Evolutionary conservation across 208 protist species (phyloP), one percentile per base, ranked within the genome.

Genomic region (Acanthamoeba sp.): DNA sequence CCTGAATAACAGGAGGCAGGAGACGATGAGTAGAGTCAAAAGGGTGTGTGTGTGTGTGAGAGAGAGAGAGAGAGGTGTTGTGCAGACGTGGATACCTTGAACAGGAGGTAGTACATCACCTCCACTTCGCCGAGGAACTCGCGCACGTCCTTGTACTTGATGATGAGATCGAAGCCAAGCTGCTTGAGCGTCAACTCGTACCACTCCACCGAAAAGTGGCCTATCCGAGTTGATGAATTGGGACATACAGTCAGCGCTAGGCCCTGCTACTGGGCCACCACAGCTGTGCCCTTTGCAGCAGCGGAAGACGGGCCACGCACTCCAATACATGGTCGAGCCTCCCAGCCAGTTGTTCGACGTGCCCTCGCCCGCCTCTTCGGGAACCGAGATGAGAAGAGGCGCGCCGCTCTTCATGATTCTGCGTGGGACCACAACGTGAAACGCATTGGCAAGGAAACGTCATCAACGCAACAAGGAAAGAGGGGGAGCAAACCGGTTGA

Each of bases 171-270:
- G 59, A 91, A 71, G 48, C 85, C 85, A 7, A 91, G 38, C 59
- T 91, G 85, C 50, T 91, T 52, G 36, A 91, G 59, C 34, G 85
- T 91, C 85, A 91, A 10, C 55, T 91, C 85, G 27, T 91, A 91
- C 85, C 85, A 91, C 85, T 91, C 85, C 85, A 91, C 85, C 0
- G 85, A 91, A 50, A 91, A 91, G 55, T 91, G 50, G 27, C 85
- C 85, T 91, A 27, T 32, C 34, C 36, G 24, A 1, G 38, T 80
- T n/a, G n/a, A n/a, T n/a, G n/a, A n/a, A n/a, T n/a, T n/a, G n/a
- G n/a, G n/a, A n/a, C n/a, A n/a, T n/a, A n/a, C n/a, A n/a, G n/a
- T n/a, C n/a, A n/a, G n/a, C n/a, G n/a, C n/a, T n/a, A n/a, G n/a
- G n/a, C n/a, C n/a, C n/a, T n/a, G n/a, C n/a, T n/a, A n/a, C n/a